These are phyloP conservation scores for Furcasterigmium sp. DNA, from an alignment of 2,329 filamentous ascomycete genomes.

Conservation along the genomic window DNA sequence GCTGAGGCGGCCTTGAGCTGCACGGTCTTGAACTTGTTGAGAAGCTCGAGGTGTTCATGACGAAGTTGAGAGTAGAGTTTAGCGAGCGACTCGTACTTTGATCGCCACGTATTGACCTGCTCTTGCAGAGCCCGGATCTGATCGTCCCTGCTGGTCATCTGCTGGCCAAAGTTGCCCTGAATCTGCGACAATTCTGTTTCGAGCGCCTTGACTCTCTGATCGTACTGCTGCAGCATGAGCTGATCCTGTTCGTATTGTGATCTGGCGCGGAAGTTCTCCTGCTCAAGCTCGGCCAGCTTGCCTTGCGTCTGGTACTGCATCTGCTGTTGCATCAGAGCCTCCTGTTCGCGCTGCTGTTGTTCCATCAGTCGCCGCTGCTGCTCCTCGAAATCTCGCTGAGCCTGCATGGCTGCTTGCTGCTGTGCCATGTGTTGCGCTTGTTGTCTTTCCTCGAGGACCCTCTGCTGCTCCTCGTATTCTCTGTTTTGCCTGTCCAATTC, in stretches of 20 bases:
- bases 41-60: slow-evolving; percentile 87
- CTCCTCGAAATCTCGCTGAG: slow-evolving; percentile 93
- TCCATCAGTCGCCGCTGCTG: slow-evolving; percentile 84
- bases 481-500: slow-evolving; percentile 88
- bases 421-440: slow-evolving; percentile 76
- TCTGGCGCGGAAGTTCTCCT: slow-evolving; percentile 88
- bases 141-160: slow-evolving; percentile 85
- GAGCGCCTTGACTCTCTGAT: slow-evolving; percentile 86
- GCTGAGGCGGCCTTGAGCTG: slow-evolving; percentile 96
- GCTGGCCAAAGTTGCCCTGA: slow-evolving; percentile 77
- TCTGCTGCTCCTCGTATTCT: slow-evolving; percentile 92
- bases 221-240: slow-evolving; percentile 94
- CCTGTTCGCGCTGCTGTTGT: slow-evolving; percentile 85
- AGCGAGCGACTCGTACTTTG: slow-evolving; percentile 93
- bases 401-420: slow-evolving; percentile 75
- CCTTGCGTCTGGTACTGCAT: slow-evolving; percentile 92
- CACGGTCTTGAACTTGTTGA: slow-evolving; percentile 94
- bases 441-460: slow-evolving; percentile 80
- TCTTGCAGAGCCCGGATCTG: slow-evolving; percentile 90
- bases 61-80: slow-evolving; percentile 96
- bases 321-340: slow-evolving; percentile 83
- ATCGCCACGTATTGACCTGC: slow-evolving; percentile 95
- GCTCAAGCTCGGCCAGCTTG: slow-evolving; percentile 89
- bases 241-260: slow-evolving; percentile 97
- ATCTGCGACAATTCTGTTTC: slow-evolving; percentile 83